These are phyloP conservation scores for Chytriomyces sp. DNA, from an alignment of 192 early-diverging fungal species.

Conservation along the genomic window DNA sequence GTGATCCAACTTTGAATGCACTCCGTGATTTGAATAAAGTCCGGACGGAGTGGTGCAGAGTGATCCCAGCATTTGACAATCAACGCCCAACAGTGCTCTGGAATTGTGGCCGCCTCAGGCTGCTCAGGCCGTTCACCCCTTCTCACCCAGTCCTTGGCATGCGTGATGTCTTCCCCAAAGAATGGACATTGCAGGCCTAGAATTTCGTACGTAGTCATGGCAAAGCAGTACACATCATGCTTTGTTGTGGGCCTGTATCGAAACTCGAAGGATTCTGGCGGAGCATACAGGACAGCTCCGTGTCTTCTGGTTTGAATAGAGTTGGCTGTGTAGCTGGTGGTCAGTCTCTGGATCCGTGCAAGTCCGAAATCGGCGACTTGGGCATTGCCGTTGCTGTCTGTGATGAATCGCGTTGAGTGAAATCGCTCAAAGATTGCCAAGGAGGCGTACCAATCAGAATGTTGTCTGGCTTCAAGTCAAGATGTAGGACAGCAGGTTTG, in stretches of 20 bases:
- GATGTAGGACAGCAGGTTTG: not conserved
- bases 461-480: not conserved
- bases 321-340: too few species aligned
- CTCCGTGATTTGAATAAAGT: not conserved
- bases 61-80: slow-evolving; percentile 4
- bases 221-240: slow-evolving; percentile 6
- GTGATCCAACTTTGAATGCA: too few species aligned
- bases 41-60: not conserved
- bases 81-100: not conserved
- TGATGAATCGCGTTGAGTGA: not conserved
- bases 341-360: too few species aligned
- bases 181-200: not conserved
- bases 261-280: slow-evolving; percentile 18
- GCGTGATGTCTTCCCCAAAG: not conserved
- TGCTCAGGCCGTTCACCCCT: not conserved
- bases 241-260: slow-evolving; percentile 9
- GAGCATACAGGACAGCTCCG: not conserved
- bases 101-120: not conserved
- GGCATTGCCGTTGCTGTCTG: too few species aligned
- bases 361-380: too few species aligned
- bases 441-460: not conserved
- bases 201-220: not conserved
- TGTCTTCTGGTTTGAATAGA: not conserved
- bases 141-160: not conserved
- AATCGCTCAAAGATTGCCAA: not conserved